phyloP scores from a whole-genome alignment of 2,329 filamentous ascomycete species.

The Trichophyton mentagrophytes region DNA sequence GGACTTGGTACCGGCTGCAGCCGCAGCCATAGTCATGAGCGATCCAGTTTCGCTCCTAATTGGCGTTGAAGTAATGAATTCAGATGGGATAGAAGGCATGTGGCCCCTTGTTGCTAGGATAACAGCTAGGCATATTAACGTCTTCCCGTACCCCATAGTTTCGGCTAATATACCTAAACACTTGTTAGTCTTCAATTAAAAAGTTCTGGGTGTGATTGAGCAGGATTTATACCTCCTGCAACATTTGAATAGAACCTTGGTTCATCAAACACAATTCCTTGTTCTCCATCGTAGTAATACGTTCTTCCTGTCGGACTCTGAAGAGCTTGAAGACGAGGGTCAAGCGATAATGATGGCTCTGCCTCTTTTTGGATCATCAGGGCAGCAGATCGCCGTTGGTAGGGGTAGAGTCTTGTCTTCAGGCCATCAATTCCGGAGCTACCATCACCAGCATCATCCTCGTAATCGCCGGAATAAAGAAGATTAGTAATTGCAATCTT shows the following conservation, averaged over 20 bases:
- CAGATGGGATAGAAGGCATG: slow-evolving; percentile 51
- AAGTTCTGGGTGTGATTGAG: not conserved
- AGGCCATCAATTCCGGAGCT: slow-evolving; percentile 23
- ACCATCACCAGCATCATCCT: slow-evolving; percentile 3
- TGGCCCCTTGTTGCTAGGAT: slow-evolving; percentile 64
- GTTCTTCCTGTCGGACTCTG: slow-evolving; percentile 46
- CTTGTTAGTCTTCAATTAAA: slow-evolving; percentile 3
- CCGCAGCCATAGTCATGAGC: slow-evolving; percentile 63
- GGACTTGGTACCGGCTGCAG: slow-evolving; percentile 51
- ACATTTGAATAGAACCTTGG: slow-evolving; percentile 61
- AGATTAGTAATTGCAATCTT: slow-evolving; percentile 27
- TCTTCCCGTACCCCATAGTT: slow-evolving; percentile 58
- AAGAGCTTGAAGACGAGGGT: slow-evolving; percentile 56
- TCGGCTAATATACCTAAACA: slow-evolving; percentile 32
- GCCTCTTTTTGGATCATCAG: slow-evolving; percentile 73
- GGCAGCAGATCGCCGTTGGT: slow-evolving; percentile 68
- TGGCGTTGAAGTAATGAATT: slow-evolving; percentile 38
- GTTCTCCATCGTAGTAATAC: slow-evolving; percentile 61
- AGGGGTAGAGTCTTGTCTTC: slow-evolving; percentile 55
- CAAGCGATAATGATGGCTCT: slow-evolving; percentile 50
- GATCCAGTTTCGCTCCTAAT: slow-evolving; percentile 43
- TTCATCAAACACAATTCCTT: slow-evolving; percentile 49
- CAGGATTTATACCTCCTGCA: slow-evolving; percentile 47
- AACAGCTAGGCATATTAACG: slow-evolving; percentile 66
- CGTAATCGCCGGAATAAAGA: slow-evolving; percentile 15